Percentiles rank a stretch among this genome's conserved stretches.
These are phyloP conservation scores for Colletotrichum sp. DNA, from an alignment of 2,329 filamentous ascomycete species.

Conservation along the genomic window DNA sequence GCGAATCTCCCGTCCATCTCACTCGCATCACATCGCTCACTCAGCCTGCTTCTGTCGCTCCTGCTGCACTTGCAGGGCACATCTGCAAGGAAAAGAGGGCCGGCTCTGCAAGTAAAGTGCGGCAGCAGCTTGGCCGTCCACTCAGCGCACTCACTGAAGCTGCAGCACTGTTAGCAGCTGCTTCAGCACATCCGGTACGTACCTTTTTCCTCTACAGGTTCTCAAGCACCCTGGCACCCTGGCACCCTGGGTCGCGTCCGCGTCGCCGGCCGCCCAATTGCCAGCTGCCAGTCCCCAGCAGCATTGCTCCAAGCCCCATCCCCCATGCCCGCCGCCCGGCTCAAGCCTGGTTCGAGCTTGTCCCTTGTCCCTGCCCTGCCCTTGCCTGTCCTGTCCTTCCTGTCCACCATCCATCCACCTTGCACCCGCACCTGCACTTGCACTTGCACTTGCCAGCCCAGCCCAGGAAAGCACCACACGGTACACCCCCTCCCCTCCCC, in stretches of 20 bases:
- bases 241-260: not conserved
- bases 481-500: not conserved
- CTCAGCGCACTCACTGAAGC: not conserved
- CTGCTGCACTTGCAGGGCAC: constrained; percentile 18
- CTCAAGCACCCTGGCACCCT: not conserved
- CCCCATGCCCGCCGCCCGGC: not conserved
- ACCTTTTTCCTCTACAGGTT: not conserved
- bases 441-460: not conserved
- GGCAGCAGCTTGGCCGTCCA: not conserved
- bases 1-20: not conserved
- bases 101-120: constrained; percentile 14
- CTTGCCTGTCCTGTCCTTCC: not conserved
- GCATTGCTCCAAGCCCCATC: not conserved
- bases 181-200: not conserved
- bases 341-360: constrained; percentile 6
- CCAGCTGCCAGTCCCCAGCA: not conserved
- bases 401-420: not conserved
- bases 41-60: constrained; percentile 3
- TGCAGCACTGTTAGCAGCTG: not conserved
- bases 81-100: constrained; percentile 22
- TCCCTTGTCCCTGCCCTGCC: constrained; percentile 5
- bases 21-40: not conserved
- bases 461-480: not conserved
- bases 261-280: not conserved
- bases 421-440: not conserved